Evolutionary conservation across 164 flowering plant species (phyloP).

Genomic region (Tetracentron sinense): DNA sequence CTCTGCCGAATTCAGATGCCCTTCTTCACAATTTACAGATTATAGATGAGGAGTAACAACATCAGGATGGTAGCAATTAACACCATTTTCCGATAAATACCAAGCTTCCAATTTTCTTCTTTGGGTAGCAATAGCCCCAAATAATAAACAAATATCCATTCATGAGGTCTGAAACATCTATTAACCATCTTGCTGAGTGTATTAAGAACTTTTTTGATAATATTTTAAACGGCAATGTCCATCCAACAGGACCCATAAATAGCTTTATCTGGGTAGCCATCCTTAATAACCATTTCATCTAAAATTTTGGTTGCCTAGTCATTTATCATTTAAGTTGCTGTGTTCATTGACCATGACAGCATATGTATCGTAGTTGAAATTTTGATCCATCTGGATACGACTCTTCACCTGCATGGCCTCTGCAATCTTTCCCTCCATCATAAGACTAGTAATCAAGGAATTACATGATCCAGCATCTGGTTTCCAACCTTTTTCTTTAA

Average conservation of each 20-base stretch:
- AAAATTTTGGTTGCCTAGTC: conserved; percentile 4
- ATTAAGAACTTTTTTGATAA: conserved; percentile 2
- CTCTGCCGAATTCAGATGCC: conserved; percentile 8
- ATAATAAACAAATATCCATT: neutral
- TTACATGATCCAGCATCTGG: conserved; percentile 14
- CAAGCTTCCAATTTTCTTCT: neutral
- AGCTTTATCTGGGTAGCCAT: conserved; percentile 7
- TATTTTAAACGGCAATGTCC: conserved; percentile 8
- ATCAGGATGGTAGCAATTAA: conserved; percentile 3
- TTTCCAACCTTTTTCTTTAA: conserved; percentile 12
- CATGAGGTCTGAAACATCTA: conserved; percentile 4
- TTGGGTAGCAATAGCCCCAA: neutral
- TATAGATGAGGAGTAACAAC: conserved; percentile 3
- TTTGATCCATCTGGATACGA: conserved; percentile 1
- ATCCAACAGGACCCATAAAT: conserved; percentile 2
- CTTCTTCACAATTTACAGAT: conserved; percentile 5
- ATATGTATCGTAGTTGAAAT: neutral
- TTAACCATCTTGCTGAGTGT: conserved; percentile 5
- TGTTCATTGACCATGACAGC: conserved; percentile 4
- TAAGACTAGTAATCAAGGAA: conserved; percentile 4
- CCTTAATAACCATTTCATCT: neutral
- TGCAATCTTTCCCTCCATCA: conserved; percentile 5
- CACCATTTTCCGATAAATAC: conserved; percentile 3
- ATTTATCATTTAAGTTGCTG: neutral
- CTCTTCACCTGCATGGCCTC: conserved; percentile 21